Percentiles rank a stretch among this genome's conserved stretches.
These are phyloP conservation scores for Fusarium nematophilum DNA, from an alignment of 2,329 filamentous ascomycete species.

Conservation along the genomic window DNA sequence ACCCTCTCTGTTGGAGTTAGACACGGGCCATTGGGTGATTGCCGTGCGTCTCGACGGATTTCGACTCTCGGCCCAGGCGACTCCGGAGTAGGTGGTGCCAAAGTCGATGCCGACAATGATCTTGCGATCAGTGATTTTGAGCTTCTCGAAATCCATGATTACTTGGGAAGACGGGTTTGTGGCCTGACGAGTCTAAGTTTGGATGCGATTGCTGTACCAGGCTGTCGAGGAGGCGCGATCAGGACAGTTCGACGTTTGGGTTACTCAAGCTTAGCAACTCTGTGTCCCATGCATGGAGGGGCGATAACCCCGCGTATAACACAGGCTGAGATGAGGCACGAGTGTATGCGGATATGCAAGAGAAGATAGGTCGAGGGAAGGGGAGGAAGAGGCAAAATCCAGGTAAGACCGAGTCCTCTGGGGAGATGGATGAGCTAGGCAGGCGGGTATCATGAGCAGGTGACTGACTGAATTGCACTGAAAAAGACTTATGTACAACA, in stretches of 20 bases:
- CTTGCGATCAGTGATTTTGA: conserved; percentile 50
- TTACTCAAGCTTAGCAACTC: conserved; percentile 4
- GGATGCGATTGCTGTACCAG: background rate
- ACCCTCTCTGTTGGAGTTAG: conserved; percentile 49
- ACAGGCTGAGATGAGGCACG: background rate
- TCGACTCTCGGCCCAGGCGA: conserved; percentile 60
- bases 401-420: too few relatives aligned
- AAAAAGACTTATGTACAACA: conserved; percentile 8
- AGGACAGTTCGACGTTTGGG: conserved; percentile 1
- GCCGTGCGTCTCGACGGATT: conserved; percentile 50
- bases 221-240: background rate
- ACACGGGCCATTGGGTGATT: conserved; percentile 57
- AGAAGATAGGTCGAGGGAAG: background rate
- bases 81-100: conserved; percentile 64
- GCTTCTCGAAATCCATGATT: conserved; percentile 52
- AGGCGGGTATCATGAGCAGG: background rate
- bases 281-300: background rate
- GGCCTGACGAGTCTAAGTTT: background rate
- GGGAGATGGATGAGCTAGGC: too few relatives aligned
- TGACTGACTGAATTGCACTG: conserved; percentile 10
- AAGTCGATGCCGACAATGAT: conserved; percentile 65
- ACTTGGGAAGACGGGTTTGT: too few relatives aligned
- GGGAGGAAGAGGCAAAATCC: too few relatives aligned
- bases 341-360: background rate
- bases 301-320: background rate